These are phyloP conservation scores for Diplodia sapinea DNA, from an alignment of 2,329 filamentous ascomycete genomes.

Conservation along the genomic window DNA sequence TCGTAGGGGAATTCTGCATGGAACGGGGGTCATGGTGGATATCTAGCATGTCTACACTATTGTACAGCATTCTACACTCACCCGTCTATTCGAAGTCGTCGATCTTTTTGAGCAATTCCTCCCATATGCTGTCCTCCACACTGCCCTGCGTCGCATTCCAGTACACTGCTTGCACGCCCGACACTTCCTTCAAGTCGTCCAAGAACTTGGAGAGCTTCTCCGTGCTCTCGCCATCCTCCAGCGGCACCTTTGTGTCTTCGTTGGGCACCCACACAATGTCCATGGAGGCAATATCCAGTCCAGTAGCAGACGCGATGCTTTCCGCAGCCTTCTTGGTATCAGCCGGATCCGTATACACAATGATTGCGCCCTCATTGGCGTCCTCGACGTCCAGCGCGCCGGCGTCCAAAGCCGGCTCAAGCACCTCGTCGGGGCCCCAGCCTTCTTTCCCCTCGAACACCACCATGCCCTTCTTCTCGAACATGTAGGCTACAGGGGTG, in stretches of 20 bases:
- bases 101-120: conserved; percentile 47
- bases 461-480: conserved; percentile 78
- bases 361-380: conserved; percentile 71
- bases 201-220: conserved; percentile 66
- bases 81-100: conserved; percentile 20
- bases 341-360: conserved; percentile 72
- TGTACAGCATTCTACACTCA: conserved; percentile 28
- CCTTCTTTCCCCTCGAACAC: conserved; percentile 67
- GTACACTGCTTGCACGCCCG: conserved; percentile 79
- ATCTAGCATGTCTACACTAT: conserved; percentile 7
- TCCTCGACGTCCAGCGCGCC: conserved; percentile 76
- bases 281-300: conserved; percentile 71
- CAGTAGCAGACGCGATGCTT: conserved; percentile 66
- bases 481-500: conserved; percentile 81
- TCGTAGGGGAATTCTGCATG: conserved; percentile 16
- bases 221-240: conserved; percentile 64
- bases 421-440: conserved; percentile 65
- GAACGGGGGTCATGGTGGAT: conserved; percentile 20
- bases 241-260: conserved; percentile 72
- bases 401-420: conserved; percentile 83
- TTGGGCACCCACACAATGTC: conserved; percentile 88
- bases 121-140: conserved; percentile 48
- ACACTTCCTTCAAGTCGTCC: conserved; percentile 66
- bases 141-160: conserved; percentile 63
- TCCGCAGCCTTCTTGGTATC: conserved; percentile 69